Percentiles rank a stretch among this genome's conserved stretches.
Conservation (phyloP, 2,329 filamentous ascomycete species). For the Shiraia bambusicola region DNA sequence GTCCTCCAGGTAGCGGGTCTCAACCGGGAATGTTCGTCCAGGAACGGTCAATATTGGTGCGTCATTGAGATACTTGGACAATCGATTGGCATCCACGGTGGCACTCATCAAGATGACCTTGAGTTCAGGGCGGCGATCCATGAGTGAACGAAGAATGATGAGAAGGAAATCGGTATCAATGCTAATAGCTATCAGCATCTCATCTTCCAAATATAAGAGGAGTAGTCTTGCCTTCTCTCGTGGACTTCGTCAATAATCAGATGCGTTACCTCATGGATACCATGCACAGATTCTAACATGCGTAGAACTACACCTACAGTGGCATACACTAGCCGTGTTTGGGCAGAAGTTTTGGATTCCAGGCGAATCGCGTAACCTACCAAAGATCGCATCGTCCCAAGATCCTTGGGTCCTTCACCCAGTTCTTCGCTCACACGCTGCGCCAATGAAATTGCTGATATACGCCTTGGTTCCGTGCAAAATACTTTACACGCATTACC, state of each 20-base stretch:
- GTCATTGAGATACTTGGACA: constrained; percentile 82
- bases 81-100: constrained; percentile 88
- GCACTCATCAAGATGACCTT: constrained; percentile 98
- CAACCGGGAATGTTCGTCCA: constrained; percentile 88
- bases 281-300: constrained; percentile 88
- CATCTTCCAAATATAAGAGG: background rate
- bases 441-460: constrained; percentile 92
- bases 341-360: constrained; percentile 79
- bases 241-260: constrained; percentile 97
- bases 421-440: constrained; percentile 92
- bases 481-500: constrained; percentile 88
- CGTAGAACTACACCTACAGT: constrained; percentile 92
- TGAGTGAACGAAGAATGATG: constrained; percentile 83
- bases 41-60: constrained; percentile 89
- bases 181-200: constrained; percentile 41
- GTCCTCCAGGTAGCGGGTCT: constrained; percentile 87
- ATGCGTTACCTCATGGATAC: constrained; percentile 87
- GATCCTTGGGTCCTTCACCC: constrained; percentile 77
- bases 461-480: constrained; percentile 91
- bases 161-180: constrained; percentile 97
- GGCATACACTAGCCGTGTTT: constrained; percentile 86
- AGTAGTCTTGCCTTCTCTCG: constrained; percentile 62
- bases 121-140: constrained; percentile 74
- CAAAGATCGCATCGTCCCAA: constrained; percentile 80
- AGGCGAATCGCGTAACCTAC: constrained; percentile 93